Conservation (phyloP, 352 stramenopile genomes). For the Globisporangium nodosum region DNA sequence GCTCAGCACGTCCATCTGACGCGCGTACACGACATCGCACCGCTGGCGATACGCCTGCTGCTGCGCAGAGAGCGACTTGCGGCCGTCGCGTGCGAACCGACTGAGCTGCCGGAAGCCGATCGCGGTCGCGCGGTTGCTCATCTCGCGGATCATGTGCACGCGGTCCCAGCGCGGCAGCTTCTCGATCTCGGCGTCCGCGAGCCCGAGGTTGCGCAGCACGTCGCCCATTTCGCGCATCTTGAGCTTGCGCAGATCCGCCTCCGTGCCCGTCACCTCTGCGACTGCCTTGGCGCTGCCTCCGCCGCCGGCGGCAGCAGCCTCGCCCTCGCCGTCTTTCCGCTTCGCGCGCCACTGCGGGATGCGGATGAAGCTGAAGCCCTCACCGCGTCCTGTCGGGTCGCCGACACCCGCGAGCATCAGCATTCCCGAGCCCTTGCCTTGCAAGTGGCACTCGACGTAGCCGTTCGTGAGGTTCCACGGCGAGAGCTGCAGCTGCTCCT, state of each 20-base stretch:
- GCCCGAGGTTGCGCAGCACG: conserved; percentile 70
- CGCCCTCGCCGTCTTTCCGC: conserved; percentile 77
- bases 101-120: conserved; percentile 64
- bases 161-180: conserved; percentile 78
- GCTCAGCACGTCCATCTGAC: conserved; percentile 69
- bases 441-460: conserved; percentile 81
- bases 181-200: conserved; percentile 75
- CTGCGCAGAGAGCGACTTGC: conserved; percentile 78
- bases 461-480: conserved; percentile 84
- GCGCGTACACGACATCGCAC: conserved; percentile 79
- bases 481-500: conserved; percentile 70
- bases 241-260: conserved; percentile 44
- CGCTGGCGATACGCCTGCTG: conserved; percentile 85
- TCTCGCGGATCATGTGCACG: conserved; percentile 73
- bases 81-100: conserved; percentile 71
- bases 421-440: conserved; percentile 82
- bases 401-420: conserved; percentile 70
- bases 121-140: conserved; percentile 68
- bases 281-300: conserved; percentile 35
- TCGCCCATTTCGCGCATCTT: conserved; percentile 42
- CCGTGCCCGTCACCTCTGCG: conserved; percentile 73
- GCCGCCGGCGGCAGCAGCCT: conserved; percentile 20
- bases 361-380: conserved; percentile 42
- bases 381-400: conserved; percentile 71
- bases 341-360: conserved; percentile 70